A percentile compares a stretch with the other conserved stretches of the same genome.
Evolutionary conservation across 2,329 filamentous ascomycete genomes (phyloP).

Genomic region (Aspergillus arachidicola): DNA sequence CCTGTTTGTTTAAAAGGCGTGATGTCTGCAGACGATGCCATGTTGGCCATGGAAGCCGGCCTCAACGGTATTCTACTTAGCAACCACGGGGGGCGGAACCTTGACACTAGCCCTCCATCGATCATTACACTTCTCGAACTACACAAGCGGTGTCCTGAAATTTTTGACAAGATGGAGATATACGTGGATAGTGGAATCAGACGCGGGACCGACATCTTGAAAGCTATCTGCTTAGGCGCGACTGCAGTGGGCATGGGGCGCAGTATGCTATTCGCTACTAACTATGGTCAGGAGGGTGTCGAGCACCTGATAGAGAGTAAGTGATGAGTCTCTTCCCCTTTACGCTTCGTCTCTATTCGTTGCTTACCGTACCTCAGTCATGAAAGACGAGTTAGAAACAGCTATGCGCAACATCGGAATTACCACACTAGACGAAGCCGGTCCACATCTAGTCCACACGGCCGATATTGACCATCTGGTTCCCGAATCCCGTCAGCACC

Average conservation of each 20-base stretch:
- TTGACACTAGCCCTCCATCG: constrained; percentile 54
- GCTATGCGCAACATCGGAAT: constrained; percentile 53
- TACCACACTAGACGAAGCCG: constrained; percentile 46
- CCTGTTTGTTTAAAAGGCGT: constrained; percentile 62
- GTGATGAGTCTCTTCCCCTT: constrained; percentile 26
- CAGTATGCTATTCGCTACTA: constrained; percentile 56
- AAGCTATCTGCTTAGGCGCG: constrained; percentile 56
- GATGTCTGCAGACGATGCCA: constrained; percentile 59
- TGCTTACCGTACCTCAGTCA: constrained; percentile 31
- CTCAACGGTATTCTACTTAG: constrained; percentile 59
- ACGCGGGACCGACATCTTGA: constrained; percentile 58
- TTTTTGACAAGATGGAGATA: constrained; percentile 54
- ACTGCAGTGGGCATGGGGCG: constrained; percentile 58
- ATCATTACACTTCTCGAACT: constrained; percentile 58
- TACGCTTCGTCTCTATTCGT: neutral
- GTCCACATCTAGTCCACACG: constrained; percentile 50
- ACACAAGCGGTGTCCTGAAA: constrained; percentile 53
- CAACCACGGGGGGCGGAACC: constrained; percentile 61
- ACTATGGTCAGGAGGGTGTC: constrained; percentile 58
- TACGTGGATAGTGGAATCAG: constrained; percentile 58
- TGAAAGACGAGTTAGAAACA: constrained; percentile 52
- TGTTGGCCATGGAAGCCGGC: constrained; percentile 51
- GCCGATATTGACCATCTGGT: constrained; percentile 56
- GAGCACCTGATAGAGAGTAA: constrained; percentile 59
- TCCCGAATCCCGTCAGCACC: constrained; percentile 42